Evolutionary conservation across 495 filamentous ascomycete species (phyloP).

Genomic region (Viridothelium virens): DNA sequence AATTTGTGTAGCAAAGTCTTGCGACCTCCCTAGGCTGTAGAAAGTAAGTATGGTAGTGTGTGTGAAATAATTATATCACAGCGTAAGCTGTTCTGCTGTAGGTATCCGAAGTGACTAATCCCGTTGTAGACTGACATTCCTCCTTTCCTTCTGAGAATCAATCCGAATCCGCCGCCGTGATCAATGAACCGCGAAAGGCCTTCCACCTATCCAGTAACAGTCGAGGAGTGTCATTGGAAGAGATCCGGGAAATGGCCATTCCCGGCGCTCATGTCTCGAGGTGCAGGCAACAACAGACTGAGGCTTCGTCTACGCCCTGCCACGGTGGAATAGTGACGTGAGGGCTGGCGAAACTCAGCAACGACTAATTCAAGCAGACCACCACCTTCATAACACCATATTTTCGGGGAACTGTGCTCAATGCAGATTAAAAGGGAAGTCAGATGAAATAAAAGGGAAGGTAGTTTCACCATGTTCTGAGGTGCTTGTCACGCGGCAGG

Average conservation of each 20-base stretch:
- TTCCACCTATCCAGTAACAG: neutral
- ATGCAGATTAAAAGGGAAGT: neutral
- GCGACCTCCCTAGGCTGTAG: too few relatives aligned
- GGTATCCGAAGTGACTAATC: neutral
- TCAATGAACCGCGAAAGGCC: neutral
- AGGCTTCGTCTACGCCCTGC: neutral
- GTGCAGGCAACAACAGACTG: neutral
- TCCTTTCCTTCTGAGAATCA: neutral
- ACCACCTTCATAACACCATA: neutral
- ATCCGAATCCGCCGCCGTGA: neutral
- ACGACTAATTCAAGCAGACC: neutral
- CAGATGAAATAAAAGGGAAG: too few relatives aligned
- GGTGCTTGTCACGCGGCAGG: too few relatives aligned
- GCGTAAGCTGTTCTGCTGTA: neutral
- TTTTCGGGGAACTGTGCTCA: neutral
- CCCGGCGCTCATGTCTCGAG: neutral
- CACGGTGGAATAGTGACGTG: neutral
- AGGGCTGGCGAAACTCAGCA: neutral
- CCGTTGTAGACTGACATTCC: neutral
- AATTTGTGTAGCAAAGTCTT: too few relatives aligned
- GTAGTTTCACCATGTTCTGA: too few relatives aligned
- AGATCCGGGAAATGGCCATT: neutral
- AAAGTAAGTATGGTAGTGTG: too few relatives aligned
- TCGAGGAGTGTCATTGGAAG: neutral
- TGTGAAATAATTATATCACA: too few relatives aligned